Base-by-base conservation (phyloP, 176 grass and related monocot species). In the Olyra latifolia region DNA sequence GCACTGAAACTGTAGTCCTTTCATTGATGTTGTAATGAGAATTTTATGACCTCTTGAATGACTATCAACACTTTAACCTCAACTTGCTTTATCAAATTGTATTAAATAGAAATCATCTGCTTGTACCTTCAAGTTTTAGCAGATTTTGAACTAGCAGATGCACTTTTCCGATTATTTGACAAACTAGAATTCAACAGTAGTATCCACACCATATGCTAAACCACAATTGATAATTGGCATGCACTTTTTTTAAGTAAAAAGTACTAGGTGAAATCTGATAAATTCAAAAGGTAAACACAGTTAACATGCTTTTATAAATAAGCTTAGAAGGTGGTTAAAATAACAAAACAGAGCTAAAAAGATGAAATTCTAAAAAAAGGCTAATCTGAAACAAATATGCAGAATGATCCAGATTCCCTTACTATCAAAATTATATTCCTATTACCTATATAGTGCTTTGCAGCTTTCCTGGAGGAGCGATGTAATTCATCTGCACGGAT, bases 371-470 rank as follows among this genome's bases (percentile, higher is more conserved):
- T 35, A 2, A 35, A 35, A 35, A 35, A 35, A 35, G 5, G 5
- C 32, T 35, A 35, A 3, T 35, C 32, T 35, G 32, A 35, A 35
- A 77, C 17, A 61, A 46, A 73, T 62, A 41, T 30, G 27, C 35
- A 69, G 13, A 30, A 2, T 10, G 19, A 74, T 39, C 16, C 25
- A 80, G 43, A 83, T 6, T 81, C 7, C 22, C 7, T 50, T 35
- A 29, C 52, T 64, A 28, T n/a, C 39, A 59, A 70, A 71, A 41
- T 45, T 56, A 75, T 63, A 76, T 71, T 68, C 14, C 6, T 63
- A 38, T 48, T 99, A 99, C 96, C 96, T 76, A 99, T 99, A 74
- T 99, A 95, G 73, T 99, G 96, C 59, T 94, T 95, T 78, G 88
- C 90, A 75, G 85, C 80, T 88, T 87, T 92, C 79, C 69, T 93